Evolutionary conservation across 2,329 filamentous ascomycete genomes (phyloP), one percentile per base, ranked within the genome.

Genomic region (Periglandula ipomoeae): DNA sequence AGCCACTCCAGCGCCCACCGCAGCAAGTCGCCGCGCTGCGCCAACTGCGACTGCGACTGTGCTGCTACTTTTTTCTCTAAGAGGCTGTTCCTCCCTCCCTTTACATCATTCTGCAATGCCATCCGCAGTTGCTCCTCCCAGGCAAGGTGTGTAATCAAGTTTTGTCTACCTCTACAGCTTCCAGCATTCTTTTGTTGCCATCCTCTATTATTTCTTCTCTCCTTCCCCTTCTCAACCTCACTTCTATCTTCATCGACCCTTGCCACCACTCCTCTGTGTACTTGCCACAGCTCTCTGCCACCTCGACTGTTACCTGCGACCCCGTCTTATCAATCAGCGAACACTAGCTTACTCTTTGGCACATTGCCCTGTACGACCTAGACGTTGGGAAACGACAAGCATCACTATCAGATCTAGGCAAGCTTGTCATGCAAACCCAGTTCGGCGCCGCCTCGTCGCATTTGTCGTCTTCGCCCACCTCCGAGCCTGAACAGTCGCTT

Each of bases 381-480:
- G 63, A 62, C 56, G 53, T 57, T 52, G 61, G 60, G 50, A 61
- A 57, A 47, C 61, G 58, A 60, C 65, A 69, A 59, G 63, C 67
- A 51, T 67, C 67, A 51, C 68, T 70, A 50, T 70, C 68, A 44
- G 61, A 61, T 48, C 60, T 71, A 50, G 67, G 68, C 48, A 71
- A 71, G 61, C 62, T 69, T 63, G 69, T 68, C 63, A 72, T 72
- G 70, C 68, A 67, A 64, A 69, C 63, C 56, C 63, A 68, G 56
- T 61, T 67, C 42, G 61, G 59, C 32, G 57, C 62, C 50, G 64
- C 61, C 11, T 57, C 62, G 39, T 61, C 62, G 46, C 56, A 54
- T 23, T 52, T 49, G 35, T 50, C 55, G 19, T 50, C 53, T 26
- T 65, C 64, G 56, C 60, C 59, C 30, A 59, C 59, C 37, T 57